Evolutionary conservation across 768 basidiomycete genomes (phyloP).

Genomic region (Lactarius tabidus): DNA sequence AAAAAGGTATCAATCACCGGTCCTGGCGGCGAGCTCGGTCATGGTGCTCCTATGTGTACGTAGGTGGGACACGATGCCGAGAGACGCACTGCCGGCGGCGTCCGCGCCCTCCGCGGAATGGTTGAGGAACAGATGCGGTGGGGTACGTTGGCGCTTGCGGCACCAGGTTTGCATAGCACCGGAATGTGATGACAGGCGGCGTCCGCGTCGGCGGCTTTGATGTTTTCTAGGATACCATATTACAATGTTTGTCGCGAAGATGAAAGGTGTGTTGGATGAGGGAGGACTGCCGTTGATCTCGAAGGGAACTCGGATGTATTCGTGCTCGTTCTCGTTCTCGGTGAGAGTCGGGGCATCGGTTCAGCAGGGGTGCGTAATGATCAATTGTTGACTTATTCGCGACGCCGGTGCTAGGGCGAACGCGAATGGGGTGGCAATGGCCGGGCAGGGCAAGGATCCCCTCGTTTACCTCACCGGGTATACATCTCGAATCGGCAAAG

Average conservation of each 20-base stretch:
- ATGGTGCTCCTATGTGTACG: constrained; percentile 32
- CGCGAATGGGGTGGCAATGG: background rate
- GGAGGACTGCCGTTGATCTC: constrained; percentile 34
- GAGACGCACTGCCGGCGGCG: constrained; percentile 35
- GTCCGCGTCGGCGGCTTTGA: constrained; percentile 37
- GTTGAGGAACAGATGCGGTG: constrained; percentile 37
- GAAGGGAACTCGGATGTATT: constrained; percentile 40
- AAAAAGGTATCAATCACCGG: constrained; percentile 26
- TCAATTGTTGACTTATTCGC: constrained; percentile 40
- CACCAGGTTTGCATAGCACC: constrained; percentile 46
- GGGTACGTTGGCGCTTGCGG: constrained; percentile 48
- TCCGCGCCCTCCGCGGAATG: constrained; percentile 35
- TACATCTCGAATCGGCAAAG: background rate
- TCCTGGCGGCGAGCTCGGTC: constrained; percentile 15
- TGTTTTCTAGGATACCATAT: constrained; percentile 45
- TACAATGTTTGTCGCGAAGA: constrained; percentile 54
- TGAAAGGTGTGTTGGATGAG: constrained; percentile 40
- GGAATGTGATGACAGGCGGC: constrained; percentile 32
- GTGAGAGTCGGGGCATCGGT: constrained; percentile 59
- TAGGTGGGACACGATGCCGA: too few relatives aligned
- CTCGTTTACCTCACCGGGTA: background rate
- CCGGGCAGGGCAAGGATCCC: background rate
- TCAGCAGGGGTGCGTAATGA: constrained; percentile 39
- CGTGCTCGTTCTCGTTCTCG: constrained; percentile 49
- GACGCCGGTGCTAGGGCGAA: background rate